Percentiles rank a stretch among this genome's conserved stretches.
Evolutionary conservation across 257 asterid genomes (phyloP).

Genomic region (Solanum boliviense): DNA sequence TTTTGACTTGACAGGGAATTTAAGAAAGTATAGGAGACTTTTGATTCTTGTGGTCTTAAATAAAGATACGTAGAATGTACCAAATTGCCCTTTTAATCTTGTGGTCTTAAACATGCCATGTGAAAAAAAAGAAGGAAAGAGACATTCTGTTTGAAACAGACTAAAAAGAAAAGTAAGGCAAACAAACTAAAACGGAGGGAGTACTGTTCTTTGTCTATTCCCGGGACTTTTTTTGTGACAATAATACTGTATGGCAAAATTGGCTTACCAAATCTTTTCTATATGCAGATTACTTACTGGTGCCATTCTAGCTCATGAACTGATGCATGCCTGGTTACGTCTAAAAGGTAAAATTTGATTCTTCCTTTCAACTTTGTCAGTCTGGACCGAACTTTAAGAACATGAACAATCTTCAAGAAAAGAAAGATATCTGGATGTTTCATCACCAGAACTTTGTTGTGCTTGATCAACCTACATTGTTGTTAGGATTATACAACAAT

Average conservation of each 20-base stretch:
- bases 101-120: neutral
- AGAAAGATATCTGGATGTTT: neutral
- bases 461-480: neutral
- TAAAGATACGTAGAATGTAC: neutral
- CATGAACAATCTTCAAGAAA: neutral
- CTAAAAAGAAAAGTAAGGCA: neutral
- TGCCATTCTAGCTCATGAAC: constrained; percentile 93
- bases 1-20: neutral
- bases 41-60: neutral
- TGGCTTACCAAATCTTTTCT: neutral
- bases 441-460: neutral
- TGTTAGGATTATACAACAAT: neutral
- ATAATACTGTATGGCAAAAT: neutral
- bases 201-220: neutral
- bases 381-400: neutral
- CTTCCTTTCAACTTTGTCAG: neutral
- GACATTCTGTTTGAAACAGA: neutral
- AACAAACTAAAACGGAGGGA: neutral
- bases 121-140: neutral
- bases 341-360: constrained; percentile 47
- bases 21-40: neutral
- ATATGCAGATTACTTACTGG: constrained; percentile 81
- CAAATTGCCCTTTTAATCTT: neutral
- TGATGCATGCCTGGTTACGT: constrained; percentile 97
- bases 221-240: neutral